phyloP scores from a whole-genome alignment of 371 early-diverging fungal genomes.

The Lichtheimia hyalospora region DNA sequence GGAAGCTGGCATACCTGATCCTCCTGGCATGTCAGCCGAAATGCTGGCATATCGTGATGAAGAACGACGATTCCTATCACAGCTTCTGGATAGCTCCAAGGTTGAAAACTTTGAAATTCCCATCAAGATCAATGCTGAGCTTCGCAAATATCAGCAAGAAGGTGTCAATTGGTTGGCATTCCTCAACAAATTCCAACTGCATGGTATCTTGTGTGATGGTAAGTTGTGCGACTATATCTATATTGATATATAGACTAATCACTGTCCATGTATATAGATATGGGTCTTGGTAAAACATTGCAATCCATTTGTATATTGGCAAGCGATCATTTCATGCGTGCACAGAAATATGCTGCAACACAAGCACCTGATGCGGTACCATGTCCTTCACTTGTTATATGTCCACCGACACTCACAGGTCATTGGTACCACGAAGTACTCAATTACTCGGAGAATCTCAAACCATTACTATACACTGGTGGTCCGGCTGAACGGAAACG shows the following conservation, averaged over 20 bases:
- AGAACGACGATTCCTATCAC: conserved; percentile 89
- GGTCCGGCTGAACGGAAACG: conserved; percentile 76
- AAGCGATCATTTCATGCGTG: conserved; percentile 80
- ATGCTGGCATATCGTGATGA: conserved; percentile 78
- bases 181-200: conserved; percentile 91
- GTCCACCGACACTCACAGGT: conserved; percentile 95
- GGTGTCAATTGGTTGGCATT: conserved; percentile 99
- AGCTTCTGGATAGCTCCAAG: conserved; percentile 87
- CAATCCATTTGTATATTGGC: conserved; percentile 97
- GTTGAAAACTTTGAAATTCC: conserved; percentile 88
- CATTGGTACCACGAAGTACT: conserved; percentile 98
- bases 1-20: conserved; percentile 89
- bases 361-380: conserved; percentile 64
- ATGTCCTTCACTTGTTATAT: conserved; percentile 92
- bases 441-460: conserved; percentile 76
- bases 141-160: conserved; percentile 95
- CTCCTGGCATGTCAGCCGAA: conserved; percentile 80
- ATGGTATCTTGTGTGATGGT: conserved; percentile 98
- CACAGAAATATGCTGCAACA: conserved; percentile 60
- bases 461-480: conserved; percentile 86
- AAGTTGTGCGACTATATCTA: conserved; percentile 15
- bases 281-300: conserved; percentile 98
- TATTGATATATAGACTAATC: not conserved
- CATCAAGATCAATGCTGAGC: conserved; percentile 87
- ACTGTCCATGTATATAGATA: conserved; percentile 68